A percentile compares a stretch with the other conserved stretches of the same genome.
These are phyloP conservation scores for Lophiostoma macrostomum DNA, from an alignment of 495 filamentous ascomycete species.

Conservation along the genomic window DNA sequence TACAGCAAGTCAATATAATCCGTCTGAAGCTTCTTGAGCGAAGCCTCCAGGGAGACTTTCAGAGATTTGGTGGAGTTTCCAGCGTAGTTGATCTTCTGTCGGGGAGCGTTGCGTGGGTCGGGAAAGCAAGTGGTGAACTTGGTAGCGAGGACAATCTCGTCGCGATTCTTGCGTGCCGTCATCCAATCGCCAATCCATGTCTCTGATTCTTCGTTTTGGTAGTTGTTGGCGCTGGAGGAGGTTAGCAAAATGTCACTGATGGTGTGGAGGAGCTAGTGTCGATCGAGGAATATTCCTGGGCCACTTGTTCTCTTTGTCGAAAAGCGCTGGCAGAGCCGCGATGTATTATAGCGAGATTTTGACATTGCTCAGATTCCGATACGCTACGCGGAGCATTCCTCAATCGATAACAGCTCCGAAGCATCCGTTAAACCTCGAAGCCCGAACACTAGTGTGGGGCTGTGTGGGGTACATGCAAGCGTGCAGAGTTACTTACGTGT, in stretches of 20 bases:
- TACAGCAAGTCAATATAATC: conserved; percentile 60
- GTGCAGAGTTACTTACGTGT: conserved; percentile 64
- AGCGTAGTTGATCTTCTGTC: conserved; percentile 19
- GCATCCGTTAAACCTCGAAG: too few relatives aligned
- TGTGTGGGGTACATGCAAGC: too few relatives aligned
- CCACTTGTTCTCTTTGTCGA: too few relatives aligned
- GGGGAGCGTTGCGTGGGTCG: background rate
- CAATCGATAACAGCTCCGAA: too few relatives aligned
- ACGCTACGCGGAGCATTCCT: too few relatives aligned
- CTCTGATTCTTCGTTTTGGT: conserved; percentile 70
- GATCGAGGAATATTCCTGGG: too few relatives aligned
- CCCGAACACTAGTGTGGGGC: too few relatives aligned
- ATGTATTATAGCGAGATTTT: too few relatives aligned
- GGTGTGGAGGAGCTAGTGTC: too few relatives aligned
- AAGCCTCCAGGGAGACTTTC: conserved; percentile 53
- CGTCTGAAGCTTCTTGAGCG: conserved; percentile 60
- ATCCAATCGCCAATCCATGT: conserved; percentile 78
- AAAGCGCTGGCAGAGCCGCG: too few relatives aligned
- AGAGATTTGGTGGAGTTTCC: conserved; percentile 55
- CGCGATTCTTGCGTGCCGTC: conserved; percentile 49
- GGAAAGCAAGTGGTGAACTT: conserved; percentile 54
- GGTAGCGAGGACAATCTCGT: conserved; percentile 68
- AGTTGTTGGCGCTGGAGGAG: conserved; percentile 38
- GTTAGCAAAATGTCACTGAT: background rate
- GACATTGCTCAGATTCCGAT: too few relatives aligned